Conservation (phyloP, 805 yeast species). For the Starmerella gropengiesseri region DNA sequence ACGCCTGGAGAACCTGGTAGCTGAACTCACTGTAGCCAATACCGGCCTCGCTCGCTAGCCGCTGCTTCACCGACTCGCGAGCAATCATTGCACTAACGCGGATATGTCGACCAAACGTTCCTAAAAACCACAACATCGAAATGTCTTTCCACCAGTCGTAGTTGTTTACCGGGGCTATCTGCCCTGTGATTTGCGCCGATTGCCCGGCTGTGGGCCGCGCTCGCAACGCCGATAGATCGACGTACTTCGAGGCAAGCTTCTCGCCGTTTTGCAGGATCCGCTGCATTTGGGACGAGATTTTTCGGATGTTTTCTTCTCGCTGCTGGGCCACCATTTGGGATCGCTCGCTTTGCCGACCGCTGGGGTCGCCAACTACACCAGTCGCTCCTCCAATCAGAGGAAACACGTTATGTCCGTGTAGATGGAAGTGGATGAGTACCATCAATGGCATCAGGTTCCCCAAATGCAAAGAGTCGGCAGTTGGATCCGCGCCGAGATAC, state of each 20-base stretch:
- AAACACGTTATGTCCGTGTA: conserved; percentile 75
- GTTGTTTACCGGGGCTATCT: conserved; percentile 43
- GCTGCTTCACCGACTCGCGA: conserved; percentile 71
- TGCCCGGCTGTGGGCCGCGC: conserved; percentile 5
- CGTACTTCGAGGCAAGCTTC: conserved; percentile 47
- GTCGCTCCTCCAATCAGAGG: conserved; percentile 75
- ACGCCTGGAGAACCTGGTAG: conserved; percentile 87
- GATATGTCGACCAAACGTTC: conserved; percentile 63
- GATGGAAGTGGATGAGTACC: conserved; percentile 69
- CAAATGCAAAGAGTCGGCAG: conserved; percentile 78
- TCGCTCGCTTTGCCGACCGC: conserved; percentile 78
- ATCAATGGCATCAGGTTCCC: conserved; percentile 85
- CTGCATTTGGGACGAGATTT: conserved; percentile 52
- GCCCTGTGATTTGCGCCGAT: conserved; percentile 1
- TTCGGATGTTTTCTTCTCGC: conserved; percentile 45
- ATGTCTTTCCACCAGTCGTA: conserved; percentile 77
- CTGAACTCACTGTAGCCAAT: conserved; percentile 90
- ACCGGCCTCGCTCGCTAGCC: conserved; percentile 61
- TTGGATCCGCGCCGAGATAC: conserved; percentile 95
- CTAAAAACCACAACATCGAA: conserved; percentile 65
- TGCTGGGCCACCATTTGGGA: conserved; percentile 41
- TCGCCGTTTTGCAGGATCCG: conserved; percentile 52
- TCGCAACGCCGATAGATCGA: conserved; percentile 11
- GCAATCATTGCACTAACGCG: conserved; percentile 79
- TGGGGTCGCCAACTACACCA: conserved; percentile 92